Evolutionary conservation across 2,329 filamentous ascomycete genomes (phyloP).

Genomic region (Phoma herbarum): DNA sequence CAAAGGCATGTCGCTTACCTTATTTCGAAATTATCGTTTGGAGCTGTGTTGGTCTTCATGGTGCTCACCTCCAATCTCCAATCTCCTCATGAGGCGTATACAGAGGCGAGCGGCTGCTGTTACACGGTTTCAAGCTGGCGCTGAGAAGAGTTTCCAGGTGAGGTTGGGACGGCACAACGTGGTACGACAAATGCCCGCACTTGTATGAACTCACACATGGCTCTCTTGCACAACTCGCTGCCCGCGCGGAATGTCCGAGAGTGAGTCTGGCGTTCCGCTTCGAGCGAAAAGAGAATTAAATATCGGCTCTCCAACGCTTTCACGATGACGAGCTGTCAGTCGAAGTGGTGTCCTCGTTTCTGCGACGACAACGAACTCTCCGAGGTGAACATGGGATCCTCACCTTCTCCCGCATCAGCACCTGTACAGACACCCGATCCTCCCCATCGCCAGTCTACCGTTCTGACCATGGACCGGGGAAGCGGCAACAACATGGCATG

Average conservation of each 20-base stretch:
- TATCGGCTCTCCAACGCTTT: conserved; percentile 4
- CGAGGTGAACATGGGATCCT: conserved; percentile 11
- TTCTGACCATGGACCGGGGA: conserved; percentile 23
- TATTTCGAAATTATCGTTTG: background rate
- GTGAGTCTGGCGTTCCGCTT: conserved; percentile 11
- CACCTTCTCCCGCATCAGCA: conserved; percentile 7
- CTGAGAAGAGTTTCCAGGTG: conserved; percentile 13
- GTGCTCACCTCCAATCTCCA: background rate
- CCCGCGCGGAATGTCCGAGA: conserved; percentile 6
- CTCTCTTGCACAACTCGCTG: conserved; percentile 21
- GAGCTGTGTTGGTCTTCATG: background rate
- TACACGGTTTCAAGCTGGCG: background rate
- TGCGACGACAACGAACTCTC: conserved; percentile 9
- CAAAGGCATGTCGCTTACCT: background rate
- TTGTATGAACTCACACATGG: conserved; percentile 25
- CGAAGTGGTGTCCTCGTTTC: conserved; percentile 5
- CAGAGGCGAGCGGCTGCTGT: conserved; percentile 5
- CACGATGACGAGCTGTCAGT: conserved; percentile 5
- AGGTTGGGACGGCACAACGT: conserved; percentile 25
- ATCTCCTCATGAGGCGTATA: background rate
- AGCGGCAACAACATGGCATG: conserved; percentile 21
- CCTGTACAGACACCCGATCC: conserved; percentile 13
- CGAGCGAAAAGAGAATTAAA: background rate
- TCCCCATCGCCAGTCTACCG: conserved; percentile 7
- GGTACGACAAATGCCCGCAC: conserved; percentile 13